phyloP scores from a whole-genome alignment of 768 basidiomycete genomes.

The Boletellus emodensis region DNA sequence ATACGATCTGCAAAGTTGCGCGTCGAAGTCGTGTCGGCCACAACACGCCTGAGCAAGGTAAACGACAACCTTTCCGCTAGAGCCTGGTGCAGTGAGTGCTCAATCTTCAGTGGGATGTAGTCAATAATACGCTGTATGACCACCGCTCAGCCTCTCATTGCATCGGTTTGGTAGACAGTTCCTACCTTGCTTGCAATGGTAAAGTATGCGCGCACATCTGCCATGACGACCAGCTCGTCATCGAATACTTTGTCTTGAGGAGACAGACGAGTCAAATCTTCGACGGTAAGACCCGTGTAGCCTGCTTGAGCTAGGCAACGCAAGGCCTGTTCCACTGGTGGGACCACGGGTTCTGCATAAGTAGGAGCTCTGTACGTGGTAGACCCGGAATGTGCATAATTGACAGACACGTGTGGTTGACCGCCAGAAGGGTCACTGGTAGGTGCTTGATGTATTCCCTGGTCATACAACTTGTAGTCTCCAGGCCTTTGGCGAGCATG shows the following conservation, averaged over 20 bases:
- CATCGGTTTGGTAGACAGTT: not conserved
- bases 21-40: conserved; percentile 15
- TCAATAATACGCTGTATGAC: conserved; percentile 50
- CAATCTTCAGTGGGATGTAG: conserved; percentile 47
- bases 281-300: conserved; percentile 15
- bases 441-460: too few relatives aligned
- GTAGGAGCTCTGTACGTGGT: too few relatives aligned
- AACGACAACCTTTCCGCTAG: conserved; percentile 35
- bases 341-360: too few relatives aligned
- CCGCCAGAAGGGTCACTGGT: too few relatives aligned
- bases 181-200: conserved; percentile 51
- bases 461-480: conserved; percentile 5
- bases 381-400: too few relatives aligned
- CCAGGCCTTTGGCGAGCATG: conserved; percentile 1
- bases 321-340: conserved; percentile 16
- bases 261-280: conserved; percentile 28
- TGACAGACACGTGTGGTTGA: too few relatives aligned
- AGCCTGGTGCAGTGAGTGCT: conserved; percentile 40
- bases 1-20: conserved; percentile 30
- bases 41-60: conserved; percentile 34
- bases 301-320: conserved; percentile 28
- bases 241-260: conserved; percentile 27
- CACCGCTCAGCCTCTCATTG: not conserved
- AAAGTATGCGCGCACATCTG: conserved; percentile 54
- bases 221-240: conserved; percentile 49